Percentiles rank a stretch among this genome's conserved stretches.
Evolutionary conservation across 148 eudicot species (phyloP).

Genomic region (Suaeda aralocaspica): DNA sequence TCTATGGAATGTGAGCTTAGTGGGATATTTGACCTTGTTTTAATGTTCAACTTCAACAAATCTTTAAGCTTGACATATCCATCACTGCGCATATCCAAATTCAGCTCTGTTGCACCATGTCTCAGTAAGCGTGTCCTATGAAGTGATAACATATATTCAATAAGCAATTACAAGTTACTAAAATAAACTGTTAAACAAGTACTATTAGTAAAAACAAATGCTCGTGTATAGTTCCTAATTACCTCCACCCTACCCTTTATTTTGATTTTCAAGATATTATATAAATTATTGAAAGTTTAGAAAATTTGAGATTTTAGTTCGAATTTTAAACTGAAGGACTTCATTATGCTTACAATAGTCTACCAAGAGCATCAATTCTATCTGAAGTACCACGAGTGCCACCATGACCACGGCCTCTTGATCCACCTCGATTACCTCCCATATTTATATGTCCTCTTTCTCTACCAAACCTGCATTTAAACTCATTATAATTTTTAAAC

Average conservation of each 20-base stretch:
- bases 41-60: constrained; percentile 56
- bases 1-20: constrained; percentile 69
- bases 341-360: constrained; percentile 54
- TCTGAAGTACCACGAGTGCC: constrained; percentile 36
- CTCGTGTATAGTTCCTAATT: not conserved
- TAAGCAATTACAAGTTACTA: not conserved
- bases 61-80: constrained; percentile 87
- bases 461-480: constrained; percentile 36
- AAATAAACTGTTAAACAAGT: not conserved
- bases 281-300: not conserved
- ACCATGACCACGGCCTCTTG: constrained; percentile 45
- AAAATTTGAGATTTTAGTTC: too few species aligned
- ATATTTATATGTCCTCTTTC: constrained; percentile 41
- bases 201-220: not conserved
- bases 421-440: constrained; percentile 39
- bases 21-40: constrained; percentile 67
- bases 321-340: too few species aligned
- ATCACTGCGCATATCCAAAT: constrained; percentile 75
- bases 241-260: too few species aligned
- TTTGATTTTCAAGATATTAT: too few species aligned
- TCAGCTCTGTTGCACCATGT: constrained; percentile 75
- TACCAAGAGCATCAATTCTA: constrained; percentile 80
- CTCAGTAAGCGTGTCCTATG: constrained; percentile 74
- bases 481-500: not conserved
- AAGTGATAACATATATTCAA: constrained; percentile 7